Conservation (phyloP, 225 moss, liverwort and hornwort genomes). For the Marchantia polymorpha region DNA sequence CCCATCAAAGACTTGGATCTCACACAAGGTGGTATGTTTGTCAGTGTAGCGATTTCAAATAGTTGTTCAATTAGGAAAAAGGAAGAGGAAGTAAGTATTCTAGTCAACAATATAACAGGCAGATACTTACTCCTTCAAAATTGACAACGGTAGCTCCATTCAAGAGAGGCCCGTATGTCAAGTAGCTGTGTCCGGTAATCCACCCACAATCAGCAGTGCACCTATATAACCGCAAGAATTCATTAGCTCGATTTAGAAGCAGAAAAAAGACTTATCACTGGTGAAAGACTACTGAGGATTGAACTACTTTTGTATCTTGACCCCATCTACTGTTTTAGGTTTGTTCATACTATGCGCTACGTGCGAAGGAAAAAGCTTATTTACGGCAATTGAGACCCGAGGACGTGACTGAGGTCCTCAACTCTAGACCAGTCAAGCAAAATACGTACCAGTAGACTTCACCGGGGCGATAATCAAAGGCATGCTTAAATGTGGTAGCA, state of each 20-base stretch:
- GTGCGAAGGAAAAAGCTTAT: neutral
- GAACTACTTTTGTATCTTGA: no score
- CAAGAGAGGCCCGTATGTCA: constrained; percentile 90
- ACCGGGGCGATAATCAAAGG: constrained; percentile 48
- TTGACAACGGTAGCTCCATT: constrained; percentile 85
- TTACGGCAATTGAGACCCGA: neutral
- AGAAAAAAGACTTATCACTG: no score
- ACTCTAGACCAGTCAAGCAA: neutral
- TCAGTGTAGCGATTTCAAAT: neutral
- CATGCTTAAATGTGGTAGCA: constrained; percentile 51
- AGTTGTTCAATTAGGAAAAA: neutral
- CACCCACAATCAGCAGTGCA: constrained; percentile 99
- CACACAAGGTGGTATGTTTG: neutral
- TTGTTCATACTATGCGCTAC: no score
- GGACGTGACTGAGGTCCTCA: neutral
- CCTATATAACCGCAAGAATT: constrained; percentile 37
- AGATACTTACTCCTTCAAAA: constrained; percentile 76
- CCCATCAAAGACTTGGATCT: neutral
- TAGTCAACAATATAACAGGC: neutral
- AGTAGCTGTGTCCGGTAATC: constrained; percentile 98
- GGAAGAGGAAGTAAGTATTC: neutral
- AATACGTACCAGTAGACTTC: constrained; percentile 43
- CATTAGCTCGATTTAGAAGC: no score
- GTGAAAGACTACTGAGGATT: no score
- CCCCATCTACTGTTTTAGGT: no score